A percentile compares a stretch with the other conserved stretches of the same genome.
Conservation (phyloP, 73 alveolate genomes). For the Paramecium bursaria region DNA sequence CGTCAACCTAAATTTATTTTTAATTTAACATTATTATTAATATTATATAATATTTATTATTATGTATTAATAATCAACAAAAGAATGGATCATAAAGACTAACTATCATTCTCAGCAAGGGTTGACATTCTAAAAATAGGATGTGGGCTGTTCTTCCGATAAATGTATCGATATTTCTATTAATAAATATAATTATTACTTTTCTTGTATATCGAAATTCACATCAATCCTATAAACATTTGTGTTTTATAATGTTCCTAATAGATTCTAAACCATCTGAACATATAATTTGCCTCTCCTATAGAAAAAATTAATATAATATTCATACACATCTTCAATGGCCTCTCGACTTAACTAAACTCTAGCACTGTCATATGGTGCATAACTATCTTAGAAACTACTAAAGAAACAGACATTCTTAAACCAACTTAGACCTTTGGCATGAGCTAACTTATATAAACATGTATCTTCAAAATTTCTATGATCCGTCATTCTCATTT, state of each 20-base stretch:
- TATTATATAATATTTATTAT: no score
- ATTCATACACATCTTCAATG: conserved; percentile 74
- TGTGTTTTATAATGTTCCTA: conserved; percentile 79
- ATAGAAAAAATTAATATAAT: neutral
- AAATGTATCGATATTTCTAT: conserved; percentile 90
- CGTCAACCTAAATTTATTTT: no score
- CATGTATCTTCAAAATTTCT: conserved; percentile 88
- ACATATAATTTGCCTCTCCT: conserved; percentile 90
- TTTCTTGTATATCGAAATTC: conserved; percentile 92
- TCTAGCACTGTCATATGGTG: conserved; percentile 98
- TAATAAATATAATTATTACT: neutral
- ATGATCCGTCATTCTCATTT: conserved; percentile 91
- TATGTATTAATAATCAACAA: conserved; percentile 62
- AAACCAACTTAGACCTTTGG: conserved; percentile 90
- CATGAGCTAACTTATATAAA: conserved; percentile 88
- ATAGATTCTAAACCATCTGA: conserved; percentile 90
- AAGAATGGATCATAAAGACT: conserved; percentile 91
- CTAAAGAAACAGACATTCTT: conserved; percentile 90
- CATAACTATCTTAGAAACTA: conserved; percentile 93
- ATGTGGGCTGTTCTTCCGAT: conserved; percentile 99
- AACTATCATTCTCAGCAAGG: conserved; percentile 91
- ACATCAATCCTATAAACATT: conserved; percentile 92
- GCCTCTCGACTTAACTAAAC: conserved; percentile 88
- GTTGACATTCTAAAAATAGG: conserved; percentile 93
- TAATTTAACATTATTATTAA: no score